Evolutionary conservation across 768 basidiomycete species (phyloP), one percentile per base, ranked within the genome.

Genomic region (Pleurotus eryngii): DNA sequence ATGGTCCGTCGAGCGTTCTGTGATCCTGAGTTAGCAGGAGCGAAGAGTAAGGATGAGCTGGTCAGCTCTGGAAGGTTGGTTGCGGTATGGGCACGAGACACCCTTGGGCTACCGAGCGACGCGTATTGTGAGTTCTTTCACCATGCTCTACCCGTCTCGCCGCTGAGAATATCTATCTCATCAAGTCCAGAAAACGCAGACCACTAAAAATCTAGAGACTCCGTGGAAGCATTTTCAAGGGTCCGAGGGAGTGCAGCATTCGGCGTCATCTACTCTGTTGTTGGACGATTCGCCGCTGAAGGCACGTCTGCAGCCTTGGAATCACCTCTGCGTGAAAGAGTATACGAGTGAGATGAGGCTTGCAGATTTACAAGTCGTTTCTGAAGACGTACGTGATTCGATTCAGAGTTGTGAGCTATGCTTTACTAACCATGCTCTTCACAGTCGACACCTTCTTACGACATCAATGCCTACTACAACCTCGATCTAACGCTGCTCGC

Each of bases 41-140:
- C n/a, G 20, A 45, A 45, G 22, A 26, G 8, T 3, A 54, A 54
- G n/a, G 51, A 40, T 11, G 51, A 40, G 9, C 51, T 54, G 9
- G 12, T 54, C 57, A 6, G 63, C 68, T n/a, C 26, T 9, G 26
- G 49, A 8, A 51, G n/a, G 15, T 70, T 92, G 4, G 69, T 82
- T 14, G 88, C 84, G 0, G 75, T 92, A 0, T 94, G 92, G 92
- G 89, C 89, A 14, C 76, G 92, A 49, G 89, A 89, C 64, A 88
- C 86, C 5, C 70, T 94, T 0, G 92, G 90, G 0, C 67, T 95
- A n/a, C 74, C 72, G 3, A 63, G 73, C 8, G 70, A 66, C 20
- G 80, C 86, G 15, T 95, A 92, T 63, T 59, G 92, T 93, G 64
- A 67, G 90, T 81, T 20, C 47, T 15, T 30, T 11, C 20, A 49